These are phyloP conservation scores for Mucor mucedo DNA, from an alignment of 371 early-diverging fungal species.

Conservation along the genomic window DNA sequence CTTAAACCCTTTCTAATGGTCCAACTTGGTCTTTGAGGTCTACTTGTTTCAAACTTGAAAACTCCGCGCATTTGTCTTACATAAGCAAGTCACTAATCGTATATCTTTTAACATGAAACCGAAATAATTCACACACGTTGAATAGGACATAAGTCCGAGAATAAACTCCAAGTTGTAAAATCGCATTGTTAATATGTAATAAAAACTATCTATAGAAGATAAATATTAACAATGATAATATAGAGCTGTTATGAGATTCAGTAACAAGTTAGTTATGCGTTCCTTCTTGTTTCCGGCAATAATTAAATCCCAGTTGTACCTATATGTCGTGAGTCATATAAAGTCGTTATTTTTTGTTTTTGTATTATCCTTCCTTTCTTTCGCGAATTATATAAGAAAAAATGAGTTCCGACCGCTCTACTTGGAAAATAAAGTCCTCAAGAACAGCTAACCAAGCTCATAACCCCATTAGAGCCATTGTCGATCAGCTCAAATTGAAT, in stretches of 20 bases:
- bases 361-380: not conserved
- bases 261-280: no score
- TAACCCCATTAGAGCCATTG: conserved; percentile 91
- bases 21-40: no score
- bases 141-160: conserved; percentile 1
- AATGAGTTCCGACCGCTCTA: conserved; percentile 37
- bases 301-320: no score
- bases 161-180: not conserved
- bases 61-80: no score
- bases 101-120: not conserved
- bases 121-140: conserved; percentile 3
- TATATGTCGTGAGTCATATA: not conserved
- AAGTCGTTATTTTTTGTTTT: not conserved
- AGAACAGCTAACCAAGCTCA: conserved; percentile 74
- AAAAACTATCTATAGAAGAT: no score
- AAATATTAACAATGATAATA: no score
- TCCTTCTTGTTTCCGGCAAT: no score
- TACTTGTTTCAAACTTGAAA: no score
- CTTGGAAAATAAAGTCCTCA: conserved; percentile 61
- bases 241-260: no score
- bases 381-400: not conserved
- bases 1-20: no score
- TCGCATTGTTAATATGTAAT: no score
- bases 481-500: conserved; percentile 74
- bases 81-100: not conserved